Conservation (phyloP, 2,329 filamentous ascomycete species). For the Sporothrix dimorphospora region DNA sequence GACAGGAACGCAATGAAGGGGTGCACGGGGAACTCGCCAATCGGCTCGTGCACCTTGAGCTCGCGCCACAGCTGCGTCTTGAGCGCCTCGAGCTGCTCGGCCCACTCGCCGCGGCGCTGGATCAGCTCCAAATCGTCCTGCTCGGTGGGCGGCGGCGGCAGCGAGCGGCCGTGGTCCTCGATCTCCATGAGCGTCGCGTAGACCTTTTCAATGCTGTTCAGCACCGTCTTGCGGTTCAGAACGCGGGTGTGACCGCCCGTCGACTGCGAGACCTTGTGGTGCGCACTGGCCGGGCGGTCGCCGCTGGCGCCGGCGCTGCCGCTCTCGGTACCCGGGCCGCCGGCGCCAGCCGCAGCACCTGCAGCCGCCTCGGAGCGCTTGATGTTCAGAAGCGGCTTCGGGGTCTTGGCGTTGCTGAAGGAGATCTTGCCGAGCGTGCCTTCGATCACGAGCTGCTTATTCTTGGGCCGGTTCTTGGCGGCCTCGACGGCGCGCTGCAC, state of each 20-base stretch:
- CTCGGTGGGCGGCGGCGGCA: constrained; percentile 66
- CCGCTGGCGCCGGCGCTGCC: constrained; percentile 41
- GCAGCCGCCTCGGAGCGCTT: constrained; percentile 59
- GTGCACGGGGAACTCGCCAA: constrained; percentile 75
- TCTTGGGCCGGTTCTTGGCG: constrained; percentile 96
- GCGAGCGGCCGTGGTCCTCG: constrained; percentile 85
- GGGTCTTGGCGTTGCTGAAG: constrained; percentile 98
- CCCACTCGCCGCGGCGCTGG: constrained; percentile 78
- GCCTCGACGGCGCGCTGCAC: constrained; percentile 96
- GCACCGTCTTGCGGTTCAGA: constrained; percentile 77
- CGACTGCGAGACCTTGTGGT: constrained; percentile 39
- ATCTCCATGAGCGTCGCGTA: constrained; percentile 89
- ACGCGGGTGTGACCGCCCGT: constrained; percentile 44
- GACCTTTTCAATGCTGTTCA: constrained; percentile 85
- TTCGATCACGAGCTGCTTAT: constrained; percentile 94
- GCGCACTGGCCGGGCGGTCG: neutral
- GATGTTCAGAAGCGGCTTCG: constrained; percentile 91
- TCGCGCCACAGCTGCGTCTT: constrained; percentile 82
- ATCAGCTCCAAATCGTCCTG: constrained; percentile 69
- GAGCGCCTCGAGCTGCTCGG: constrained; percentile 68
- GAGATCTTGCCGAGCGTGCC: constrained; percentile 97
- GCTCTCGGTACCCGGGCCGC: constrained; percentile 42
- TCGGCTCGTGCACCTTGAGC: constrained; percentile 91
- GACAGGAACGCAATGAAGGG: constrained; percentile 96
- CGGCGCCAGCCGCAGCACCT: neutral